Conservation (phyloP, 257 asterid genomes). For the Solanum megistacrolobum region DNA sequence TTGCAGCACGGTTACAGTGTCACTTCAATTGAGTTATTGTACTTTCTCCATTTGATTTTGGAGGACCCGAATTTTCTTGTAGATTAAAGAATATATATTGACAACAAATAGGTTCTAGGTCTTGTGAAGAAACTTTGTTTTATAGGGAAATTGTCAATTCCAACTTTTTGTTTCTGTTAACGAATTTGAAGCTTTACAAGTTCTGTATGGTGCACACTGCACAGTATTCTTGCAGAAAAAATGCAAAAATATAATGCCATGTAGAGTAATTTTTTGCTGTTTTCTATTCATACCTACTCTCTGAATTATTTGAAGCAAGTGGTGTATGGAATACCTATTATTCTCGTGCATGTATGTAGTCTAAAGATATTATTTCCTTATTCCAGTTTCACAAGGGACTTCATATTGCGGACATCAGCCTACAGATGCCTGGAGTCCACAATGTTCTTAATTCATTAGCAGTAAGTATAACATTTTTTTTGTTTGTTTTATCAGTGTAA, state of each 20-base stretch:
- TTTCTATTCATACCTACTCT: background rate
- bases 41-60: background rate
- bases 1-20: background rate
- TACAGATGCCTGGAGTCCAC: constrained; percentile 28
- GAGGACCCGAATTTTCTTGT: background rate
- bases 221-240: background rate
- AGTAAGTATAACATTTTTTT: constrained; percentile 10
- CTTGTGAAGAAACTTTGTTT: background rate
- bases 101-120: background rate
- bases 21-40: background rate
- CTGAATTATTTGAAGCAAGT: background rate
- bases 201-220: background rate
- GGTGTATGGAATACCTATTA: background rate
- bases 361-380: background rate
- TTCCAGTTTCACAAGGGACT: constrained; percentile 20
- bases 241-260: background rate
- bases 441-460: constrained; percentile 37
- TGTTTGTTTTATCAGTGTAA: background rate
- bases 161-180: background rate
- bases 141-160: background rate
- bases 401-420: constrained; percentile 20
- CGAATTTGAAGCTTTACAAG: background rate
- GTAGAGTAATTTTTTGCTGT: background rate
- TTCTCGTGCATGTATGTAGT: background rate
- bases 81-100: background rate